A percentile compares a stretch with the other conserved stretches of the same genome.
Conservation (phyloP, 768 basidiomycete genomes). For the Tulasnella sp. region DNA sequence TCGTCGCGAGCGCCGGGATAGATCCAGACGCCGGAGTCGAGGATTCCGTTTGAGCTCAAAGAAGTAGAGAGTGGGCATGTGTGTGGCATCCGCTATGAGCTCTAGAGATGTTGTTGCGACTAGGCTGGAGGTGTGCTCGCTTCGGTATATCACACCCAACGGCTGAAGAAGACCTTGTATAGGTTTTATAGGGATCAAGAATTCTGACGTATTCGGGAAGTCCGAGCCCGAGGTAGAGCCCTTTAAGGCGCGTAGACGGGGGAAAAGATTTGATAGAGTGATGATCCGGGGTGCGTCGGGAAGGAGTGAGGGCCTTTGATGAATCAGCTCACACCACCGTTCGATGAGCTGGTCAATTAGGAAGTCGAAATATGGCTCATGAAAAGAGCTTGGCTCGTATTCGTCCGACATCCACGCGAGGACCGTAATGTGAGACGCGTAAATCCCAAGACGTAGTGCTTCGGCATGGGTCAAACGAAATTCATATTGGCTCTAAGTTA, state of each 20-base stretch:
- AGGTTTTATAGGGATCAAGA: neutral
- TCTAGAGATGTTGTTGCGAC: neutral
- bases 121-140: neutral
- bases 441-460: neutral
- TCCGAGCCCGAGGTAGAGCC: neutral
- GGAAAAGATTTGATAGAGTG: conserved; percentile 5
- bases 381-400: too few species aligned
- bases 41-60: conserved; percentile 2
- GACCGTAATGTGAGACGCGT: neutral
- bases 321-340: neutral
- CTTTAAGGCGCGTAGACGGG: neutral
- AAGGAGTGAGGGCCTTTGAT: neutral
- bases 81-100: neutral
- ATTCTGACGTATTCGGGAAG: neutral
- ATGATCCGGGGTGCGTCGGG: neutral
- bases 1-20: neutral
- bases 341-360: conserved; percentile 9
- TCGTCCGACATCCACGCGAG: neutral
- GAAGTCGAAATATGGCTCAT: too few species aligned
- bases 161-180: conserved; percentile 3
- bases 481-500: neutral
- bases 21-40: neutral
- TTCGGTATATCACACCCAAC: neutral
- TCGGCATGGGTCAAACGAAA: neutral
- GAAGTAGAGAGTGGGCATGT: neutral